Conservation (phyloP, 208 protist genomes). For the Leishmania gerbilli region DNA sequence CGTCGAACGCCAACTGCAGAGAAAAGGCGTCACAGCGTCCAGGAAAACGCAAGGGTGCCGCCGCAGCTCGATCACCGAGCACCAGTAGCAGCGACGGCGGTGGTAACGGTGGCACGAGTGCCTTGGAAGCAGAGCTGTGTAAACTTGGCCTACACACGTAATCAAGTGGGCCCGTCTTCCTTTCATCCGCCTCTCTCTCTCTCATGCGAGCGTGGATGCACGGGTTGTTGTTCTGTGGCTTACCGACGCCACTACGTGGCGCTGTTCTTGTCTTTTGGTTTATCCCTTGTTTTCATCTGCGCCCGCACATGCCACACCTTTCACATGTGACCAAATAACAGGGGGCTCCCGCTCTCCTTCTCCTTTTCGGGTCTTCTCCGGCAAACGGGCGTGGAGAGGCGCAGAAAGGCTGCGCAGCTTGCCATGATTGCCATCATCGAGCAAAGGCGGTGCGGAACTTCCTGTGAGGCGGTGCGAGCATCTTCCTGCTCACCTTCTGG, state of each 20-base stretch:
- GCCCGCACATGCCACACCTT: no score
- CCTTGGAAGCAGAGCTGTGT: constrained; percentile 20
- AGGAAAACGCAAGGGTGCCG: background rate
- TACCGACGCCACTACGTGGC: background rate
- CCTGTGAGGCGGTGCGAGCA: background rate
- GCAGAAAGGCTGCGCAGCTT: no score
- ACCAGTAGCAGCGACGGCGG: constrained; percentile 24
- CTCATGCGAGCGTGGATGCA: background rate
- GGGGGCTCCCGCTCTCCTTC: no score
- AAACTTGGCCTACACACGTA: constrained; percentile 13
- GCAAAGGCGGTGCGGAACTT: background rate
- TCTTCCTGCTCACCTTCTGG: background rate
- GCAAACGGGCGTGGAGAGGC: no score
- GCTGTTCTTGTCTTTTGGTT: background rate
- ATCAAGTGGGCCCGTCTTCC: background rate
- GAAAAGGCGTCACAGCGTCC: background rate
- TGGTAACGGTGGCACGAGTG: constrained; percentile 6
- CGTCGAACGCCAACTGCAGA: background rate
- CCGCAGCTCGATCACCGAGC: background rate
- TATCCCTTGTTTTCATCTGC: background rate
- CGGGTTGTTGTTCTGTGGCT: background rate
- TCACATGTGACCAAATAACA: no score
- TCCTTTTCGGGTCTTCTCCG: no score
- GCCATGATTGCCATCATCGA: no score
- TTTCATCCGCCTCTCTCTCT: background rate